Base-by-base conservation (phyloP, 177 flowering plant genomes). In the Telopea speciosissima region DNA sequence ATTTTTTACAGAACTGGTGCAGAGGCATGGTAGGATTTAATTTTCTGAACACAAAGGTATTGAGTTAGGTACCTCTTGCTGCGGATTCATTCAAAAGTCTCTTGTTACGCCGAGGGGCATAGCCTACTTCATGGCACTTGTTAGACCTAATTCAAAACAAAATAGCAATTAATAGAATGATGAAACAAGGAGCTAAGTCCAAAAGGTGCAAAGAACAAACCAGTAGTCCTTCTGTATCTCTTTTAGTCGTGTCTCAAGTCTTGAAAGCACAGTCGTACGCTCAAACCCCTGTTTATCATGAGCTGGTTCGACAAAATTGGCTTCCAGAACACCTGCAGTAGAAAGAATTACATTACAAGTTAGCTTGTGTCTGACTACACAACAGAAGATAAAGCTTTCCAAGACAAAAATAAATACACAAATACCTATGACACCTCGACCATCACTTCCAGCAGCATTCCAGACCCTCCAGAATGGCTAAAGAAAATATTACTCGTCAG, bases 391-490 rank as follows among this genome's bases (percentile, higher is more conserved):
- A 42, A 4, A 36, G 40, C 7, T 1, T 19, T 1, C 24, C 24
- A 62, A 60, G 23, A 24, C 28, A 70, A 56, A 73, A 65, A 17
- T 10, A 25, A 49, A 49, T 49, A n/a, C n/a, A n/a, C n/a, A 49
- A 8, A 63, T 45, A 93, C 98, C 98, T 81, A 92, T 88, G 24
- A 90, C 93, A 62, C 98, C 96, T 75, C 97, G 97, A 22, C 98
- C 95, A 81, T 84, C 90, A 85, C 97, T 92, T 75, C 95, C 94
- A 31, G 93, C 81, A 67, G 97, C 83, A 85, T 89, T 86, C 98
- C 98, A 93, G 24, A 92, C 81, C 85, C 98, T 92, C 98, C 98
- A 92, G 75, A 94, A 92, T 66, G 98, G 97, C 98, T 94, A 84
- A 62, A 40, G 80, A 72, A 65, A 69, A 63, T 59, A 72, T 10